phyloP scores from a whole-genome alignment of 306 rosid species.

The Vicia villosa region DNA sequence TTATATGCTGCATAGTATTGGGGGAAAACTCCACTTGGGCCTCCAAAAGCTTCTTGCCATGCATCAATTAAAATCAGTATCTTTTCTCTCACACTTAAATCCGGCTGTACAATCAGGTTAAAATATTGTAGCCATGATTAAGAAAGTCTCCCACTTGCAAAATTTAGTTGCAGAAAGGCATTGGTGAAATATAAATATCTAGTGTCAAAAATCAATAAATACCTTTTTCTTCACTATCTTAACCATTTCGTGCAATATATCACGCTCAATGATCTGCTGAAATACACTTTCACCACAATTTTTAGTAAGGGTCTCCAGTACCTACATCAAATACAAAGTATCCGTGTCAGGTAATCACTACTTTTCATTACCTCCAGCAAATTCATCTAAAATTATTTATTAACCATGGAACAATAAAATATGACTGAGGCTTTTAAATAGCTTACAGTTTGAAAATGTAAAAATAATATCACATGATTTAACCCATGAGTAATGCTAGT shows the following conservation, averaged over 20 bases:
- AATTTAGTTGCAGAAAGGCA: slow-evolving; percentile 19
- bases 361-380: slow-evolving; percentile 13
- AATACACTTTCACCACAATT: slow-evolving; percentile 89
- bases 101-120: slow-evolving; percentile 74
- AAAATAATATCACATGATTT: slow-evolving; percentile 4
- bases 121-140: slow-evolving; percentile 32
- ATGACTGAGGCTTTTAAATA: slow-evolving; percentile 6
- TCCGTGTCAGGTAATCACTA: slow-evolving; percentile 28
- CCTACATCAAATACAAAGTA: slow-evolving; percentile 54
- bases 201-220: slow-evolving; percentile 24
- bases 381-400: slow-evolving; percentile 20
- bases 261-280: slow-evolving; percentile 86
- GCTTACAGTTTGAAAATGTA: neutral
- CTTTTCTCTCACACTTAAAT: slow-evolving; percentile 89
- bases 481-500: neutral
- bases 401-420: slow-evolving; percentile 25
- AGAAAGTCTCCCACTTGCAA: slow-evolving; percentile 30
- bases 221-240: slow-evolving; percentile 99
- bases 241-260: slow-evolving; percentile 92
- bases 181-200: slow-evolving; percentile 31
- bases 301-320: slow-evolving; percentile 88
- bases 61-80: slow-evolving; percentile 78
- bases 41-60: slow-evolving; percentile 99
- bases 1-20: slow-evolving; percentile 86
- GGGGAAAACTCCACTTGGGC: slow-evolving; percentile 75